Percentiles rank a stretch among this genome's conserved stretches.
These are phyloP conservation scores for Yamadazyma akitaensis DNA, from an alignment of 805 yeast species.

Conservation along the genomic window DNA sequence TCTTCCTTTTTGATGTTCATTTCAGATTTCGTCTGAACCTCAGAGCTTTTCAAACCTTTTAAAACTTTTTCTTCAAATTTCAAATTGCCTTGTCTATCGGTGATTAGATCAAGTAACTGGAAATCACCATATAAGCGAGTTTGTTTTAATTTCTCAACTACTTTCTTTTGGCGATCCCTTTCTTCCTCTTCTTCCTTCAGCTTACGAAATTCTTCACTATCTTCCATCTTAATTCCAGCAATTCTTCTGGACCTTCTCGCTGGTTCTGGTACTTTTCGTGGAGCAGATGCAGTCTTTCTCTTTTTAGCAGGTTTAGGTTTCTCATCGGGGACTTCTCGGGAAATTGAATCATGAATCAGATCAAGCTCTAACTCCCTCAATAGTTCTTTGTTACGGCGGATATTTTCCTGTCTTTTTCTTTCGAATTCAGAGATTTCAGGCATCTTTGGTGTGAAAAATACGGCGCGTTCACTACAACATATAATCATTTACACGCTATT, in stretches of 20 bases:
- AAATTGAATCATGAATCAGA: constrained; percentile 51
- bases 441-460: constrained; percentile 11
- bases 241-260: constrained; percentile 74
- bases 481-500: constrained; percentile 1
- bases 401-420: constrained; percentile 68
- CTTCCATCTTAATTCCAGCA: constrained; percentile 66
- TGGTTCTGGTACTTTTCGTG: constrained; percentile 41
- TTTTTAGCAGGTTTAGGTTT: constrained; percentile 18
- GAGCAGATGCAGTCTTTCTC: constrained; percentile 23
- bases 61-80: constrained; percentile 29
- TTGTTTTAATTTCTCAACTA: constrained; percentile 48
- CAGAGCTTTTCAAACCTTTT: neutral
- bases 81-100: constrained; percentile 34
- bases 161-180: constrained; percentile 29
- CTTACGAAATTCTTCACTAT: constrained; percentile 38
- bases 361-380: constrained; percentile 68
- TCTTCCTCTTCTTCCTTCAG: constrained; percentile 36
- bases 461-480: neutral
- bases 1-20: constrained; percentile 7
- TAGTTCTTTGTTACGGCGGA: constrained; percentile 76
- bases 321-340: constrained; percentile 38
- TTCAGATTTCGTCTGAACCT: constrained; percentile 8
- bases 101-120: constrained; percentile 55
- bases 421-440: constrained; percentile 59
- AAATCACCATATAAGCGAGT: constrained; percentile 66